Conservation (phyloP, 139 green algal species). For the Picochlorum costavermella region DNA sequence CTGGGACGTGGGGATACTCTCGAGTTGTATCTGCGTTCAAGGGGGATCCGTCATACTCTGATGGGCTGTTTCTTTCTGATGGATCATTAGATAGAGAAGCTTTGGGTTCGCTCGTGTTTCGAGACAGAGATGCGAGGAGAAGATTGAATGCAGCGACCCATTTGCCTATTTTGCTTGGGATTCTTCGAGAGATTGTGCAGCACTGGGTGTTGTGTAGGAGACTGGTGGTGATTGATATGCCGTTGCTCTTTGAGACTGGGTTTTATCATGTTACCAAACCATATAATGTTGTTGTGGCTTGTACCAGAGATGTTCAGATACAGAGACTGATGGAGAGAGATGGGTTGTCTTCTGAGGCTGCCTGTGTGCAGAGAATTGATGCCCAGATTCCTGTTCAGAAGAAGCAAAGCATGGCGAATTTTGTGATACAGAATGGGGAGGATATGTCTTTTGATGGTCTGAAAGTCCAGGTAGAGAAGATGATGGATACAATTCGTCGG, state of each 20-base stretch:
- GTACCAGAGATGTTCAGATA: conserved; percentile 36
- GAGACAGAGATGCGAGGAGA: conserved; percentile 27
- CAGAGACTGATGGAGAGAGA: conserved; percentile 49
- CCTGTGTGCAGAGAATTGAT: conserved; percentile 31
- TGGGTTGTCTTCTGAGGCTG: conserved; percentile 25
- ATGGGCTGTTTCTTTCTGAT: conserved; percentile 14
- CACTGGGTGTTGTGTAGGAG: conserved; percentile 36
- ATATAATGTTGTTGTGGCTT: conserved; percentile 46
- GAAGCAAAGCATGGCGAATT: conserved; percentile 42
- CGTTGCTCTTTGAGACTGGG: conserved; percentile 74
- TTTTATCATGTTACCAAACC: conserved; percentile 24
- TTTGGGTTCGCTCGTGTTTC: conserved; percentile 59
- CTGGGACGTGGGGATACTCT: conserved; percentile 56
- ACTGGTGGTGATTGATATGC: conserved; percentile 70
- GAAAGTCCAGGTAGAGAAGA: conserved; percentile 1
- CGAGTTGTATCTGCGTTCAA: conserved; percentile 54
- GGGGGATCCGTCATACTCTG: not conserved
- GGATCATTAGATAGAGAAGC: conserved; percentile 55
- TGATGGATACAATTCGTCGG: not conserved
- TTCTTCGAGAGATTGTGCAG: conserved; percentile 34
- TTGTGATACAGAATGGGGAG: conserved; percentile 56
- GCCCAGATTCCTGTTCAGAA: conserved; percentile 54
- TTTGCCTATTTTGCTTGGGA: conserved; percentile 40
- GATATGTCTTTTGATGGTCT: conserved; percentile 19
- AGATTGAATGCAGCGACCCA: conserved; percentile 68